Evolutionary conservation across 2,329 filamentous ascomycete species (phyloP).

Genomic region (Hypoxylon sp.): DNA sequence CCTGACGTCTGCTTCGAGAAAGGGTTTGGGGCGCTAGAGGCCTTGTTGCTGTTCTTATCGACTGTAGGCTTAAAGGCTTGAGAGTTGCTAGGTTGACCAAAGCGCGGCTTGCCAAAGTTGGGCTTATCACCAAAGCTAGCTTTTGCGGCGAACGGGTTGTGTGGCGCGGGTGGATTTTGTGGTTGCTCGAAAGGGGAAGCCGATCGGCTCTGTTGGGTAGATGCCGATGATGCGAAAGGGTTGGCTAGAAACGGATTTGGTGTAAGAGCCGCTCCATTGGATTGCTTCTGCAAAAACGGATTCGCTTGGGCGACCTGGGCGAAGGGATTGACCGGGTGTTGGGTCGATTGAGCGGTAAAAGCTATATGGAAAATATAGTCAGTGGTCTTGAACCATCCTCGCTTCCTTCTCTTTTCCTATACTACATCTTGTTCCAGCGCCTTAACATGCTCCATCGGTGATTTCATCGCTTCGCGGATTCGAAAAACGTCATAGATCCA

Average conservation of each 20-base stretch:
- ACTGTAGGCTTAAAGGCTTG: slow-evolving; percentile 11
- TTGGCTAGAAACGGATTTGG: slow-evolving; percentile 22
- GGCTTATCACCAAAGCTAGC: no score
- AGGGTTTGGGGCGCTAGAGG: slow-evolving; percentile 14
- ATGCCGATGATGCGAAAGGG: slow-evolving; percentile 18
- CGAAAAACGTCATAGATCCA: slow-evolving; percentile 9
- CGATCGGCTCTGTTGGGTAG: slow-evolving; percentile 15
- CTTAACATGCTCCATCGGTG: slow-evolving; percentile 3
- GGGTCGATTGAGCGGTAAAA: slow-evolving; percentile 32
- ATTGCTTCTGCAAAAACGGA: slow-evolving; percentile 32
- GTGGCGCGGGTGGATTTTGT: not conserved
- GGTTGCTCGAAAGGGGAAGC: slow-evolving; percentile 28
- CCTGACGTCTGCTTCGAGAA: slow-evolving; percentile 11
- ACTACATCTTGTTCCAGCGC: slow-evolving; percentile 4
- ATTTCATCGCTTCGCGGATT: slow-evolving; percentile 4
- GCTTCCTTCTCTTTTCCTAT: not conserved
- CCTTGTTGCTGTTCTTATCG: not conserved
- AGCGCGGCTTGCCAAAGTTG: no score
- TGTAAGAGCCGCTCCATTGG: slow-evolving; percentile 14
- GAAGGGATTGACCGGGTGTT: slow-evolving; percentile 38
- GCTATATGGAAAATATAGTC: slow-evolving; percentile 38
- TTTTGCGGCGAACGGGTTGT: not conserved
- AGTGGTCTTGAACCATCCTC: slow-evolving; percentile 27
- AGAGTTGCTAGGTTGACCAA: slow-evolving; percentile 14
- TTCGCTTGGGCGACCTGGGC: slow-evolving; percentile 29